These are phyloP conservation scores for Saccharum officinarum DNA, from an alignment of 176 grass and related monocot species.

Conservation along the genomic window DNA sequence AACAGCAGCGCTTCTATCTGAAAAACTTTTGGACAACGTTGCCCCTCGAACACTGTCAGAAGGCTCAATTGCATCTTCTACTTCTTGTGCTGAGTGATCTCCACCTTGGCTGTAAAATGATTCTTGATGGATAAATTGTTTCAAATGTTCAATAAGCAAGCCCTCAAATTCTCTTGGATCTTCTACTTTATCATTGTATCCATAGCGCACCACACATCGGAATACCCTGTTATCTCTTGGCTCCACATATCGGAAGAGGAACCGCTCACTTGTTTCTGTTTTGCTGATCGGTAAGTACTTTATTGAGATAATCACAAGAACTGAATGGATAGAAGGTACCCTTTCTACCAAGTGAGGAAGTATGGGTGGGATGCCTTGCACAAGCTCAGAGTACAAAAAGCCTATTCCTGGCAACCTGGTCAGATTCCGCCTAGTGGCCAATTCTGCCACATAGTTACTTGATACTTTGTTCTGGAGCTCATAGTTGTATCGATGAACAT, in stretches of 20 bases:
- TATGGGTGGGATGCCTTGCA: constrained; percentile 74
- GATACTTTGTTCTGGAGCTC: constrained; percentile 66
- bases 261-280: constrained; percentile 51
- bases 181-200: constrained; percentile 71
- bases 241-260: constrained; percentile 56
- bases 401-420: constrained; percentile 61
- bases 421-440: constrained; percentile 32
- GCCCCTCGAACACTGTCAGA: constrained; percentile 20
- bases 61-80: constrained; percentile 25
- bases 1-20: neutral
- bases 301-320: constrained; percentile 70
- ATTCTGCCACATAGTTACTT: constrained; percentile 48
- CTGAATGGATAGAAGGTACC: constrained; percentile 57
- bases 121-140: constrained; percentile 56
- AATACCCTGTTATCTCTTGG: constrained; percentile 49
- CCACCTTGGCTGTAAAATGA: constrained; percentile 41
- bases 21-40: neutral
- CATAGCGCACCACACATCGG: constrained; percentile 67
- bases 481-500: constrained; percentile 58
- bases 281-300: constrained; percentile 70
- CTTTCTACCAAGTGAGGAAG: constrained; percentile 66
- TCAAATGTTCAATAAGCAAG: constrained; percentile 52
- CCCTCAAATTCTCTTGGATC: constrained; percentile 52
- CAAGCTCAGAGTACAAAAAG: constrained; percentile 70
- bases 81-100: constrained; percentile 25